phyloP scores from a whole-genome alignment of 2,329 filamentous ascomycete genomes.

The Aspergillus ibericus region DNA sequence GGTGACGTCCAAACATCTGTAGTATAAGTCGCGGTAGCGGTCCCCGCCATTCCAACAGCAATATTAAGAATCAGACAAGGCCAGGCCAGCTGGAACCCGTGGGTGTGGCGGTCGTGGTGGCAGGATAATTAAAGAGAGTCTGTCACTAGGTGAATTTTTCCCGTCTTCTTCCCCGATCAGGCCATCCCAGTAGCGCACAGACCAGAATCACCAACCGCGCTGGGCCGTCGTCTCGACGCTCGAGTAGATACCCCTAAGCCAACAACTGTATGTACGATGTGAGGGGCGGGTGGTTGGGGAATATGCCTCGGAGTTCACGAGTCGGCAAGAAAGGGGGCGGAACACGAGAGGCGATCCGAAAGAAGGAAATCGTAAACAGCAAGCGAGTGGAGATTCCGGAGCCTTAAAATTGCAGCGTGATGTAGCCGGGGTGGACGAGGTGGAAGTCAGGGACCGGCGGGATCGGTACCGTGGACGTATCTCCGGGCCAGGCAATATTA shows the following conservation, averaged over 20 bases:
- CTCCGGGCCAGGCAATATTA: conserved; percentile 8
- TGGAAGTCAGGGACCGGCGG: conserved; percentile 13
- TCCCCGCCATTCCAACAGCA: conserved; percentile 41
- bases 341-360: conserved; percentile 23
- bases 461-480: conserved; percentile 23
- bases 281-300: conserved; percentile 13
- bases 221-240: conserved; percentile 5
- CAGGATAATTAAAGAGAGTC: conserved; percentile 16
- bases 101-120: conserved; percentile 5
- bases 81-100: conserved; percentile 38
- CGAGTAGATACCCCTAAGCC: conserved; percentile 5
- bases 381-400: conserved; percentile 20
- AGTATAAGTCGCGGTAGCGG: conserved; percentile 40
- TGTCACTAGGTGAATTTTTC: conserved; percentile 9
- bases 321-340: conserved; percentile 17
- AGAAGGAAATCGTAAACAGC: conserved; percentile 39
- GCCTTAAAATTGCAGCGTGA: conserved; percentile 14
- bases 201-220: conserved; percentile 12
- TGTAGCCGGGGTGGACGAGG: conserved; percentile 12
- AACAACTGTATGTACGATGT: conserved; percentile 11
- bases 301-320: conserved; percentile 3
- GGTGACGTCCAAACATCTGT: conserved; percentile 42
- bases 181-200: conserved; percentile 29
- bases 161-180: conserved; percentile 22
- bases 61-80: conserved; percentile 20